Conservation (phyloP, 352 stramenopile genomes). For the Globisporangium spiculum region DNA sequence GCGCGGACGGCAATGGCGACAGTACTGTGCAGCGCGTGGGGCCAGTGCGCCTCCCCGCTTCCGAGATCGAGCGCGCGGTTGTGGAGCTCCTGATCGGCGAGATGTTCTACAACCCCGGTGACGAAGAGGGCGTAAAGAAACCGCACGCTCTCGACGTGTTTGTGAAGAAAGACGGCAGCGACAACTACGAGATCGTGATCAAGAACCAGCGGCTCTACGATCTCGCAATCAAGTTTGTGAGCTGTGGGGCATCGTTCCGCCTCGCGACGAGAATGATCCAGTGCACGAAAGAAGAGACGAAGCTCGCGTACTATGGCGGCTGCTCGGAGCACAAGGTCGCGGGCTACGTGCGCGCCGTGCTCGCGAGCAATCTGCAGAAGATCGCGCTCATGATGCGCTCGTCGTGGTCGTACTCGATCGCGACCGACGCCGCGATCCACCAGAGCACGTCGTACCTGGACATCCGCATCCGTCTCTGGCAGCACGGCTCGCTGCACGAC, state of each 20-base stretch:
- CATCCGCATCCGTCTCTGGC: slow-evolving; percentile 52
- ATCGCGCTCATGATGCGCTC: slow-evolving; percentile 63
- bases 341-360: slow-evolving; percentile 45
- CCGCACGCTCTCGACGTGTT: slow-evolving; percentile 50
- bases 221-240: slow-evolving; percentile 60
- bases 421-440: slow-evolving; percentile 45
- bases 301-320: slow-evolving; percentile 43
- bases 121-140: slow-evolving; percentile 39
- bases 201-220: slow-evolving; percentile 69
- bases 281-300: slow-evolving; percentile 59
- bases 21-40: slow-evolving; percentile 23
- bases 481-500: slow-evolving; percentile 46
- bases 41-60: slow-evolving; percentile 42
- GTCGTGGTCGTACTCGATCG: slow-evolving; percentile 50
- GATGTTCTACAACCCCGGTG: slow-evolving; percentile 45
- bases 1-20: background rate
- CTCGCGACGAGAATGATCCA: slow-evolving; percentile 53
- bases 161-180: slow-evolving; percentile 27
- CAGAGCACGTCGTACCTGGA: slow-evolving; percentile 55
- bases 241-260: slow-evolving; percentile 52
- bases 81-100: slow-evolving; percentile 53
- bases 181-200: slow-evolving; percentile 55
- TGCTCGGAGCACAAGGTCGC: slow-evolving; percentile 48
- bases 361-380: slow-evolving; percentile 63
- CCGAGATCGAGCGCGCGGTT: slow-evolving; percentile 54